Percentiles rank a stretch among this genome's conserved stretches.
phyloP scores from a whole-genome alignment of 192 early-diverging fungal genomes.

The Pilaira anomala region DNA sequence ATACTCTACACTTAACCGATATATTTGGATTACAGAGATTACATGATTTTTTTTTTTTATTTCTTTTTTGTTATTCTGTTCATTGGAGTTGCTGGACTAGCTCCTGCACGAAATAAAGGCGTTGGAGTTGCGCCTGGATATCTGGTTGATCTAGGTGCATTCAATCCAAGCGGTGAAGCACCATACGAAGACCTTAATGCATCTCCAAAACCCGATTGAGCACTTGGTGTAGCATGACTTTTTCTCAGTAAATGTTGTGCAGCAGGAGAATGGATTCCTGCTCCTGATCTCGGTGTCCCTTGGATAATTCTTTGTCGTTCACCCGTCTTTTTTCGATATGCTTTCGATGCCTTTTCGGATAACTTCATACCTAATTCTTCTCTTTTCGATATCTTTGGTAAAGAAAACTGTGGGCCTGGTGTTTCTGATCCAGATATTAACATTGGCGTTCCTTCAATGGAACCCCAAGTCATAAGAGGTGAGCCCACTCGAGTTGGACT shows the following conservation, averaged over 20 bases:
- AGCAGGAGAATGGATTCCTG: constrained; percentile 34
- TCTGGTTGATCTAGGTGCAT: background rate
- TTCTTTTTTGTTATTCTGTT: background rate
- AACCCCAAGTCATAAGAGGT: constrained; percentile 83
- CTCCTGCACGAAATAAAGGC: constrained; percentile 25
- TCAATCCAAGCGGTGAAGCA: constrained; percentile 1
- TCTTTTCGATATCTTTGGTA: constrained; percentile 62
- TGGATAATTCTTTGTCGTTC: background rate
- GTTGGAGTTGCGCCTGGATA: constrained; percentile 23
- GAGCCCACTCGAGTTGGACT: constrained; percentile 64
- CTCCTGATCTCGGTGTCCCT: constrained; percentile 18
- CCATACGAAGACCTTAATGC: constrained; percentile 33
- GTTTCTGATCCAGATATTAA: constrained; percentile 55
- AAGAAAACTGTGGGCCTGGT: constrained; percentile 47
- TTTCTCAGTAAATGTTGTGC: constrained; percentile 32
- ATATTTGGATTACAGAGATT: no score
- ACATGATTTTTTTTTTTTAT: background rate
- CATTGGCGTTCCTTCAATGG: constrained; percentile 76
- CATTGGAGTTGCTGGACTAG: constrained; percentile 5
- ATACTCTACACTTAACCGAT: no score
- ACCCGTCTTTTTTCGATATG: constrained; percentile 37
- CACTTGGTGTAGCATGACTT: constrained; percentile 18
- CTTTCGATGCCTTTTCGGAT: constrained; percentile 59
- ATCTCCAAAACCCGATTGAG: constrained; percentile 21
- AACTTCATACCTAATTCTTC: constrained; percentile 61